Percentiles rank a stretch among this genome's conserved stretches.
phyloP scores from a whole-genome alignment of 192 early-diverging fungal species.

The Podila clonocystis region DNA sequence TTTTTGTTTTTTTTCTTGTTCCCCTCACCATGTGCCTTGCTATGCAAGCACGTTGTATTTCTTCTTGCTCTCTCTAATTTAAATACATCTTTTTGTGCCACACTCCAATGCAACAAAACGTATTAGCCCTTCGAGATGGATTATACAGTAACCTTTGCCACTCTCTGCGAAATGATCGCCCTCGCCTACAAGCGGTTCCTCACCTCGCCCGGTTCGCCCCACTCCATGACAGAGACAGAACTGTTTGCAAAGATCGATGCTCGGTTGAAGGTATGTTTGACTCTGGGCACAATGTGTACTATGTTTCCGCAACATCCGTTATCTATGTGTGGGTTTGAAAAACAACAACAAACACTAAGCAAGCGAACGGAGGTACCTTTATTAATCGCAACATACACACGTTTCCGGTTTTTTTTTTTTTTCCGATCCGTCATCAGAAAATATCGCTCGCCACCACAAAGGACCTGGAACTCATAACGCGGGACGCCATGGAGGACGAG shows the following conservation, averaged over 20 bases:
- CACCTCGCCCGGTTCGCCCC: conserved; percentile 3
- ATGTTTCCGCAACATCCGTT: too few relatives aligned
- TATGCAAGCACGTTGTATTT: too few relatives aligned
- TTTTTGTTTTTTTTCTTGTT: neutral
- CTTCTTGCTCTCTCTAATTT: too few relatives aligned
- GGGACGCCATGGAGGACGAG: conserved; percentile 22
- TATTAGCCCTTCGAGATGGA: conserved; percentile 44
- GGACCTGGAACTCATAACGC: conserved; percentile 18
- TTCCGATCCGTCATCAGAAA: conserved; percentile 11
- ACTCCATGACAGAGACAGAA: conserved; percentile 3
- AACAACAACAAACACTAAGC: neutral
- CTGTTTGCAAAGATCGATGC: conserved; percentile 29
- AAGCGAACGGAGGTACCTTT: neutral
- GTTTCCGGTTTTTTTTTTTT: neutral
- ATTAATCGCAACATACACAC: neutral
- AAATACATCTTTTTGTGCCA: too few relatives aligned
- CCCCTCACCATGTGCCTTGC: neutral
- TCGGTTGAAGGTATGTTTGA: conserved; percentile 24
- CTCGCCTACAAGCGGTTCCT: conserved; percentile 32
- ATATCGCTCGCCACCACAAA: neutral
- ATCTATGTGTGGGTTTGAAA: too few relatives aligned
- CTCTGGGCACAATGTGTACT: too few relatives aligned
- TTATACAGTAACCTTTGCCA: conserved; percentile 21
- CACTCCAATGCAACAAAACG: too few relatives aligned
- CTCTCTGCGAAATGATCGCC: conserved; percentile 30